Evolutionary conservation across 208 protist genomes (phyloP).

Genomic region (Trypanosoma lewisi): DNA sequence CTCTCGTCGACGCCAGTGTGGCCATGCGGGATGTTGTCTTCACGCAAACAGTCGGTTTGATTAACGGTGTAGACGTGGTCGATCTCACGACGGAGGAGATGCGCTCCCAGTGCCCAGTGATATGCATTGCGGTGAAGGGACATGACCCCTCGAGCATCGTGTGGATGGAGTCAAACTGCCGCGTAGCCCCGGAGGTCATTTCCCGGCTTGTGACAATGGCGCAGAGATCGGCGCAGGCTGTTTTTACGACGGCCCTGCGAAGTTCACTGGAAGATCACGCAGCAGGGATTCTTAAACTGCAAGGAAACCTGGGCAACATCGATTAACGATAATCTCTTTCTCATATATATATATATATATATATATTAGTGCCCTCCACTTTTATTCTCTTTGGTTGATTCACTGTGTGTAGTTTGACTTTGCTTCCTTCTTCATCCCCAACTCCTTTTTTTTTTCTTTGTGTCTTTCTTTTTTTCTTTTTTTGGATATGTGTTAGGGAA

Average conservation of each 20-base stretch:
- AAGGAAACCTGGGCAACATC: slow-evolving; percentile 27
- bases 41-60: slow-evolving; percentile 57
- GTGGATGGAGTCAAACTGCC: slow-evolving; percentile 75
- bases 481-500: background rate
- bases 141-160: slow-evolving; percentile 69
- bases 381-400: background rate
- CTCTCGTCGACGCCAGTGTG: slow-evolving; percentile 79
- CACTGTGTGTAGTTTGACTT: background rate
- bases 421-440: no score
- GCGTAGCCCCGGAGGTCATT: slow-evolving; percentile 53
- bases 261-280: slow-evolving; percentile 56
- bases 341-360: background rate
- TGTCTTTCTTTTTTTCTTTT: slow-evolving; percentile 18
- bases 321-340: slow-evolving; percentile 9
- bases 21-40: slow-evolving; percentile 81
- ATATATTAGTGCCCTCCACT: background rate
- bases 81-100: slow-evolving; percentile 80
- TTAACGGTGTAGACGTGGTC: slow-evolving; percentile 66
- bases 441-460: background rate
- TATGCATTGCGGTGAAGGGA: slow-evolving; percentile 60
- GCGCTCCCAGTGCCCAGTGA: slow-evolving; percentile 64
- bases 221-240: slow-evolving; percentile 36
- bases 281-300: slow-evolving; percentile 38
- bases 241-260: slow-evolving; percentile 47
- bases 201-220: slow-evolving; percentile 51